Conservation (phyloP, 805 yeast genomes). For the Saccharomycopsis fibuligera region DNA sequence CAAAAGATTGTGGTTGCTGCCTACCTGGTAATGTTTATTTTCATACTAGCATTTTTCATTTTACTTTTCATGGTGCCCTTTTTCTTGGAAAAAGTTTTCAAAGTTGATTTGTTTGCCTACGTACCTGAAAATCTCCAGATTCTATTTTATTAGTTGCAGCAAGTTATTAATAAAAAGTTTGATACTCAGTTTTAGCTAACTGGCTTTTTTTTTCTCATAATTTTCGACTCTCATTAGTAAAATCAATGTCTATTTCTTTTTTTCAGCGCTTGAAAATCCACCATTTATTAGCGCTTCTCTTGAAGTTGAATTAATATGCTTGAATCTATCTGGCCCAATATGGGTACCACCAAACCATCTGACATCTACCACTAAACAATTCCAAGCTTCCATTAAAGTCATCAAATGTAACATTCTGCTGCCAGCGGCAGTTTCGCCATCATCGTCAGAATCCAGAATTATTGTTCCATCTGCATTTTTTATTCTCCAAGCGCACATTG, state of each 20-base stretch:
- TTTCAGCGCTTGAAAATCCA: slow-evolving; percentile 31
- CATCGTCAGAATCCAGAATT: slow-evolving; percentile 84
- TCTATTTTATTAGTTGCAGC: slow-evolving; percentile 1
- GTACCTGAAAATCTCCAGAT: slow-evolving; percentile 32
- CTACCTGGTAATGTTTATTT: slow-evolving; percentile 28
- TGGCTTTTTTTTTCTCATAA: neutral
- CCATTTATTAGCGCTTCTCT: slow-evolving; percentile 75
- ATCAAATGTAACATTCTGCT: slow-evolving; percentile 74
- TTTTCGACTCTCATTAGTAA: neutral
- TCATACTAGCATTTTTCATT: slow-evolving; percentile 25
- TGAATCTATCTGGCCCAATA: slow-evolving; percentile 89
- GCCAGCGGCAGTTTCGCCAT: slow-evolving; percentile 97
- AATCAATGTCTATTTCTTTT: neutral
- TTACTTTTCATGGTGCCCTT: slow-evolving; percentile 36
- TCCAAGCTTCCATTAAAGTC: slow-evolving; percentile 73
- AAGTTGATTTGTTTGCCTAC: slow-evolving; percentile 31
- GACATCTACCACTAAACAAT: slow-evolving; percentile 68
- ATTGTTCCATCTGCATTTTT: slow-evolving; percentile 37
- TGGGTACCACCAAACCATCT: slow-evolving; percentile 93
- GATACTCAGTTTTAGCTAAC: neutral
- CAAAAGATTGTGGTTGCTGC: slow-evolving; percentile 31
- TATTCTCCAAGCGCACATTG: slow-evolving; percentile 85
- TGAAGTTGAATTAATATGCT: slow-evolving; percentile 85
- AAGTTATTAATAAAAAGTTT: no score
- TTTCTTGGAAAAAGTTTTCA: slow-evolving; percentile 30